These are phyloP conservation scores for Puccinia triticina DNA, from an alignment of 1,284 basidiomycete genomes.

Conservation along the genomic window DNA sequence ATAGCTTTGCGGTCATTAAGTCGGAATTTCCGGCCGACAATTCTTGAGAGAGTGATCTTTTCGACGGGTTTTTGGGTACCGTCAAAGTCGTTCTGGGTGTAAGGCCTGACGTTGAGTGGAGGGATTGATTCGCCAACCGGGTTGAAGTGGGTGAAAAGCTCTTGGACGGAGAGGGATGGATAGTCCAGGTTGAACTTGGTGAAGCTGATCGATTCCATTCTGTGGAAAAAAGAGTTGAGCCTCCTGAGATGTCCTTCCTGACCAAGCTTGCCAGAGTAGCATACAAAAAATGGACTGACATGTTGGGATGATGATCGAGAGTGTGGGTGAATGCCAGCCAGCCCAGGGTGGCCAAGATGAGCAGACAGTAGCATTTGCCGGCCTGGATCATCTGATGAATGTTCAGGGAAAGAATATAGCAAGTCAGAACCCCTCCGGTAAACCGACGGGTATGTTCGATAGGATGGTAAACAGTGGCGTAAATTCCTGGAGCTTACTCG, in stretches of 20 bases:
- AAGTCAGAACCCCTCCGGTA: not conserved
- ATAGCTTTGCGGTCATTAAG: constrained; percentile 12
- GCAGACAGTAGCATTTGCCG: constrained; percentile 24
- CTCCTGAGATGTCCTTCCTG: not conserved
- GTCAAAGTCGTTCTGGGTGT: not conserved
- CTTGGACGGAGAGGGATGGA: not conserved
- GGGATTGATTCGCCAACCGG: not conserved
- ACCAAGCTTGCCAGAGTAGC: not conserved
- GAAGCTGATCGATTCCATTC: constrained; percentile 22
- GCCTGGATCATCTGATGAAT: constrained; percentile 18
- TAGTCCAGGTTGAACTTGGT: constrained; percentile 21
- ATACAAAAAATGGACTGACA: constrained; percentile 7
- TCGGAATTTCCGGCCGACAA: constrained; percentile 12
- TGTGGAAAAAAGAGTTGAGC: not conserved
- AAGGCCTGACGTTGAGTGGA: not conserved
- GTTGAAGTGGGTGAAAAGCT: not conserved
- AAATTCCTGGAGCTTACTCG: not conserved
- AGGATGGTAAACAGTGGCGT: not conserved
- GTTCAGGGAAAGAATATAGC: not conserved
- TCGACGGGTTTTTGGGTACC: not conserved
- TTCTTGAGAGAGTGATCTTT: not conserved
- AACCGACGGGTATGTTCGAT: not conserved
- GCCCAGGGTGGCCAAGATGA: constrained; percentile 12
- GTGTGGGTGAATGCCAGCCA: constrained; percentile 22
- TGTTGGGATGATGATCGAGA: not conserved